Evolutionary conservation across 352 stramenopile genomes (phyloP), one percentile per base, ranked within the genome.

Genomic region (Blastocystis sp.): DNA sequence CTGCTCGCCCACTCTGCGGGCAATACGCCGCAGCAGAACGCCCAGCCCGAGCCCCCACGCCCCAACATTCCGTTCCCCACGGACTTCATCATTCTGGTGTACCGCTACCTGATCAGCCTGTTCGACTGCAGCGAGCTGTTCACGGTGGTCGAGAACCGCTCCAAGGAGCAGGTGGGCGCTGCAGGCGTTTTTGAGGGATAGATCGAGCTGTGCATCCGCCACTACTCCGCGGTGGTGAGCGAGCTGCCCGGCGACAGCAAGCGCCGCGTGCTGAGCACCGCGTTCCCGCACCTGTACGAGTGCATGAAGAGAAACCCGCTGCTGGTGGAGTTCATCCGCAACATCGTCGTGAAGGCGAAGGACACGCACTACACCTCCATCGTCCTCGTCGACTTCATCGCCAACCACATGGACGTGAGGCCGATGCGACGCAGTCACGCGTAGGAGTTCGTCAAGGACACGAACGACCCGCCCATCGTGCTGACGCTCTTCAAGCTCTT

Each of bases 61-160:
- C 45, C 16, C 45, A 16, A 55, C 21, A 81, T 81, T 41, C 45
- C 74, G 19, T 59, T 85, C 21, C 26, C 37, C 39, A 33, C 65
- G 3, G 41, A 33, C 2, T 69, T 85, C 3, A 50, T 69, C 0
- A 50, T 51, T 13, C 61, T 85, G 35, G 70, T 85, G 26, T 62
- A 67, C 12, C 74, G 74, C 16, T 85, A 85, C 41, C 33, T 85
- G 31, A 41, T 70, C 21, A 35, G 50, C 3, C 65, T 85, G 21
- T 85, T 85, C 45, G 74, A 85, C 31, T 85, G 74, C 33, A 41
- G 74, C 3, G 74, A 85, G 24, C 55, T 85, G 41, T 85, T 85
- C 51, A 61, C 29, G 29, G 51, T 85, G 31, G 74, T 59, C 41
- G 74, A 69, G 37, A 51, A 33, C 1, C 74, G 55, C 19, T 55